Conservation (phyloP, 2,329 filamentous ascomycete species). For the Aspergillus pseudoviridinutans region DNA sequence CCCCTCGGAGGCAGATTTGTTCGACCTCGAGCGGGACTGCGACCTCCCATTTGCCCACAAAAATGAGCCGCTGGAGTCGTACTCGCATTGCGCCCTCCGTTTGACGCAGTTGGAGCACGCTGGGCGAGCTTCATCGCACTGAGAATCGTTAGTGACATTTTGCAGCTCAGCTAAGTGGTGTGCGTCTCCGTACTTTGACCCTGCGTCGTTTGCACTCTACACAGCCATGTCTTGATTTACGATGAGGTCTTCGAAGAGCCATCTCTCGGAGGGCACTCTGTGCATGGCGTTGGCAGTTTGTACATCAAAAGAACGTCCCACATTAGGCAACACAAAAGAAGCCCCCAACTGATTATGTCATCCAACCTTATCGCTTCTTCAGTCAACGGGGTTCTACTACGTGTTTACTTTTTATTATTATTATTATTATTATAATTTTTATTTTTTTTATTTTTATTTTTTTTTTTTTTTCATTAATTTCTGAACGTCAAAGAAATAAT, state of each 20-base stretch:
- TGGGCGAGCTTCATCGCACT: conserved; percentile 33
- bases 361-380: not conserved
- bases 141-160: not conserved
- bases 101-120: conserved; percentile 31
- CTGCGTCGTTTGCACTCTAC: conserved; percentile 32
- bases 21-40: conserved; percentile 10
- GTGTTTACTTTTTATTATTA: not conserved
- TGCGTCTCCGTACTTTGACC: conserved; percentile 26
- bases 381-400: no score
- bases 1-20: conserved; percentile 17
- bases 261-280: conserved; percentile 11
- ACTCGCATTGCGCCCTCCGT: conserved; percentile 30
- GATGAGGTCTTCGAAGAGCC: conserved; percentile 33
- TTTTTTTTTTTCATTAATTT: not conserved
- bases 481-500: not conserved
- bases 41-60: conserved; percentile 31
- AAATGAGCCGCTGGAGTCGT: conserved; percentile 27
- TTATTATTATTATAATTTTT: no score
- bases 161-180: not conserved
- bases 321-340: not conserved
- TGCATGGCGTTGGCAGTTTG: not conserved
- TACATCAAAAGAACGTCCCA: not conserved
- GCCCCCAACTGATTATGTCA: not conserved
- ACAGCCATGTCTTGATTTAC: conserved; percentile 35
- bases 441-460: not conserved